Percentiles rank a stretch among this genome's conserved stretches.
Evolutionary conservation across 164 flowering plant genomes (phyloP).

Genomic region (Nymphaea thermarum): DNA sequence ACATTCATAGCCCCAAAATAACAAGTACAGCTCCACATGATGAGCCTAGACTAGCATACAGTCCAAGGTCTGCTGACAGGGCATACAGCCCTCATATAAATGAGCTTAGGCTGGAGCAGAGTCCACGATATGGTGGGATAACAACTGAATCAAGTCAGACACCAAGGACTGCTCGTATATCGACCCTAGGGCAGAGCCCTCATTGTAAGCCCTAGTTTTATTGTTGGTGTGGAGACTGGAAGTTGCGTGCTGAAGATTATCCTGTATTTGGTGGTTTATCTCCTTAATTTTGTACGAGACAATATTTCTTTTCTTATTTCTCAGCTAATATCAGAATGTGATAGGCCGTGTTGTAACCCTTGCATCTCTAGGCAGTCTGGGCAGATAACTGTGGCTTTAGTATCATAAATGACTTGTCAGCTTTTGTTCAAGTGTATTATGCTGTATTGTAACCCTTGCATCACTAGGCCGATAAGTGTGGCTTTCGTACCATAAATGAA

Average conservation of each 20-base stretch:
- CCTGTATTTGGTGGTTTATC: conserved; percentile 10
- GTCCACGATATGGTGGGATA: conserved; percentile 22
- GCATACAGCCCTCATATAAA: conserved; percentile 33
- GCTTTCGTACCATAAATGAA: no score
- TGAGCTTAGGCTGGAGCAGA: conserved; percentile 27
- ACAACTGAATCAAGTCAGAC: conserved; percentile 24
- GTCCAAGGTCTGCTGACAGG: conserved; percentile 36
- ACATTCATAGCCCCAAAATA: conserved; percentile 51
- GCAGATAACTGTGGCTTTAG: conserved; percentile 6
- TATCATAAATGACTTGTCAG: background rate
- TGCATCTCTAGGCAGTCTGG: conserved; percentile 7
- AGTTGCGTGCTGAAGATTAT: conserved; percentile 40
- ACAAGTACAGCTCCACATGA: conserved; percentile 53
- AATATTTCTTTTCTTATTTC: conserved; percentile 6
- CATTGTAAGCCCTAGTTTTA: conserved; percentile 20
- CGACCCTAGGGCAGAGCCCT: conserved; percentile 33
- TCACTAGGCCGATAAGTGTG: no score
- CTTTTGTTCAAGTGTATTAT: no score
- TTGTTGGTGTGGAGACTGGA: background rate
- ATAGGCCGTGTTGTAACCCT: conserved; percentile 1
- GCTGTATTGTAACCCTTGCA: no score
- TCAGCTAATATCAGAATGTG: conserved; percentile 4
- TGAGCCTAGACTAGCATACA: conserved; percentile 26
- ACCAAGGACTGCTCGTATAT: conserved; percentile 46
- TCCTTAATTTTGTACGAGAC: conserved; percentile 2